These are phyloP conservation scores for Boletus vermiculosoides DNA, from an alignment of 768 basidiomycete genomes.

Conservation along the genomic window DNA sequence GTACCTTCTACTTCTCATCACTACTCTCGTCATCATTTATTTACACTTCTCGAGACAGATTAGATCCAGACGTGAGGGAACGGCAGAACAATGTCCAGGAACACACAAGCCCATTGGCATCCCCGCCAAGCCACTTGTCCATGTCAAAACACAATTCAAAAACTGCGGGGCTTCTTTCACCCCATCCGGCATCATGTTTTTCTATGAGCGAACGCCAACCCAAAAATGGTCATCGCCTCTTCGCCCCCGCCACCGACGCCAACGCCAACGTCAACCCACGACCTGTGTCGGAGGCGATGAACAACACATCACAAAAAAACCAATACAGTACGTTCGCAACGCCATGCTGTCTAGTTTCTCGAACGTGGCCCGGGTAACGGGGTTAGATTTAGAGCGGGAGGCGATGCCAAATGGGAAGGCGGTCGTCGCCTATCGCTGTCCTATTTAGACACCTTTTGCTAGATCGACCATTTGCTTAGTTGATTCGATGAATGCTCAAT, in stretches of 20 bases:
- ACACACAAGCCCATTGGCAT: background rate
- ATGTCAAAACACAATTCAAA: background rate
- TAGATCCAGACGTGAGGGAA: slow-evolving; percentile 2
- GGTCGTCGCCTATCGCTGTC: slow-evolving; percentile 2
- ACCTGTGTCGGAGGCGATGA: background rate
- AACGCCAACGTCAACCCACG: background rate
- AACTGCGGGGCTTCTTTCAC: background rate
- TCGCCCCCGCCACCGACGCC: background rate
- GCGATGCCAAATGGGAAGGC: background rate
- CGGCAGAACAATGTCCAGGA: slow-evolving; percentile 14
- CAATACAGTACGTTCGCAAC: background rate
- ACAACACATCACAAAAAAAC: background rate
- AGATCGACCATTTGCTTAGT: slow-evolving; percentile 8
- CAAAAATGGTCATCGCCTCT: background rate
- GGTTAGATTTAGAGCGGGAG: background rate
- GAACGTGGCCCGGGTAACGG: background rate
- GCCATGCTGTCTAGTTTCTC: background rate
- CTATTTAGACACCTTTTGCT: slow-evolving; percentile 9
- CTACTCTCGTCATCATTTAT: slow-evolving; percentile 12
- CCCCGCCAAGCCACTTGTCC: background rate
- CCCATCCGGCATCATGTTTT: background rate
- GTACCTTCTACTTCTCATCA: background rate
- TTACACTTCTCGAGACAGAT: slow-evolving; percentile 5
- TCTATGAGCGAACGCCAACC: background rate
- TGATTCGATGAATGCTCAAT: background rate